Conservation (phyloP, 1,139 yeast species). For the Nematodospora anomalae region DNA sequence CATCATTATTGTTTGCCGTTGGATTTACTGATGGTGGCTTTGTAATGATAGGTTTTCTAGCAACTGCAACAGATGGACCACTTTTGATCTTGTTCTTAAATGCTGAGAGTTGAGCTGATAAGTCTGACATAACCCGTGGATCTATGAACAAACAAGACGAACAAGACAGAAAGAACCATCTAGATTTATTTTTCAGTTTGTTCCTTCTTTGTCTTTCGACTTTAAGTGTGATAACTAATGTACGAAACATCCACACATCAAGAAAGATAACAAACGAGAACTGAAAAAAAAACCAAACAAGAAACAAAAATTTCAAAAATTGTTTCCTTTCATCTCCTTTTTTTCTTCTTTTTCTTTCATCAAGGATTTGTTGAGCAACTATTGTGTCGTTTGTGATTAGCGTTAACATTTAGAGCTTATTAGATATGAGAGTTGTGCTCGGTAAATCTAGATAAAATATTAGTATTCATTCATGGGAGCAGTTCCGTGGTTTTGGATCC, state of each 20-base stretch:
- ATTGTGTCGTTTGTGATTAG: conserved; percentile 5
- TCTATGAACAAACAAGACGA: not conserved
- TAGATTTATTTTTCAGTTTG: not conserved
- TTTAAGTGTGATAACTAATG: too few relatives aligned
- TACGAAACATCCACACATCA: not conserved
- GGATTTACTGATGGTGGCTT: conserved; percentile 13
- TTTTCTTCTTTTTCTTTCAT: conserved; percentile 6
- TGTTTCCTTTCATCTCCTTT: conserved; percentile 6
- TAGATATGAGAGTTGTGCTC: conserved; percentile 10
- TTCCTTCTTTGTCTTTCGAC: not conserved
- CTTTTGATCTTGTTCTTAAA: conserved; percentile 49
- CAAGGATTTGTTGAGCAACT: conserved; percentile 1
- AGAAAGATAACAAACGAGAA: not conserved
- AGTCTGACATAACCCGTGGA: conserved; percentile 35
- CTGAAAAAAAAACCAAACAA: not conserved
- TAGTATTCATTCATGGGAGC: conserved; percentile 12
- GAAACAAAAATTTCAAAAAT: not conserved
- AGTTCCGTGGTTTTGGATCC: conserved; percentile 13
- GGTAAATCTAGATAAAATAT: conserved; percentile 27
- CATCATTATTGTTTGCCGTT: conserved; percentile 5
- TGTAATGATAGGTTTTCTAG: conserved; percentile 25
- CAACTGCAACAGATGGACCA: conserved; percentile 45
- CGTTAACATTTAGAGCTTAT: conserved; percentile 12
- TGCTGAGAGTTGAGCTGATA: conserved; percentile 49
- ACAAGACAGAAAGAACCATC: not conserved